These are phyloP conservation scores for Psophocarpus tetragonolobus DNA, from an alignment of 306 rosid genomes.

Conservation along the genomic window DNA sequence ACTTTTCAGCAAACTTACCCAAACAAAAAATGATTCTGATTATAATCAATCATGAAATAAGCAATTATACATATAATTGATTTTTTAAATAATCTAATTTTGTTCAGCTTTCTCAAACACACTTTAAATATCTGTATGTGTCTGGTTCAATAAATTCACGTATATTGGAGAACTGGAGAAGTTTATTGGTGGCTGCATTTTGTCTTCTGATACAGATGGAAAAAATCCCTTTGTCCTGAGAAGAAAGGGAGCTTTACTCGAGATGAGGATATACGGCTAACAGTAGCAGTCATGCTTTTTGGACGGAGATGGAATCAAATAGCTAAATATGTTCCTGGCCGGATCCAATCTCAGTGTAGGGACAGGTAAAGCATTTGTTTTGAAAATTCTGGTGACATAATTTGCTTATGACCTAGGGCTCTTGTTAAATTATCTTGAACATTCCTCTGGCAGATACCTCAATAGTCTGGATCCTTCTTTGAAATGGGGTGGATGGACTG, in stretches of 20 bases:
- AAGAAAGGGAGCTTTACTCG: conserved; percentile 69
- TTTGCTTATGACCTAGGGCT: conserved; percentile 21
- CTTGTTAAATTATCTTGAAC: conserved; percentile 29
- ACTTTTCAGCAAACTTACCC: too few species aligned
- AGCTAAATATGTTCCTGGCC: conserved; percentile 85
- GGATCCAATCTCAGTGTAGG: conserved; percentile 92
- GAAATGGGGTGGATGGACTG: conserved; percentile 76
- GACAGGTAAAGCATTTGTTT: conserved; percentile 64
- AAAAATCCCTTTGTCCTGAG: conserved; percentile 75
- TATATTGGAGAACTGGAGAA: neutral
- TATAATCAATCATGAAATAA: too few species aligned
- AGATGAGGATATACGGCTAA: conserved; percentile 78
- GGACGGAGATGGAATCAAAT: conserved; percentile 88
- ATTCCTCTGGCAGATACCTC: conserved; percentile 67
- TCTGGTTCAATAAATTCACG: conserved; percentile 14
- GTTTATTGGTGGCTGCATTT: conserved; percentile 14
- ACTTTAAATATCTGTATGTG: neutral
- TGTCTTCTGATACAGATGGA: conserved; percentile 66
- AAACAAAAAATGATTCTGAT: too few species aligned
- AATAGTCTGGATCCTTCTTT: conserved; percentile 82
- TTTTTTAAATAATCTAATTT: too few species aligned
- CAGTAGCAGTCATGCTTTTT: conserved; percentile 85
- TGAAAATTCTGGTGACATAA: neutral
- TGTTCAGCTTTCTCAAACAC: too few species aligned
- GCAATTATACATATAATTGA: too few species aligned